phyloP scores from a whole-genome alignment of 2,329 filamentous ascomycete species.

The Fusarium poae region DNA sequence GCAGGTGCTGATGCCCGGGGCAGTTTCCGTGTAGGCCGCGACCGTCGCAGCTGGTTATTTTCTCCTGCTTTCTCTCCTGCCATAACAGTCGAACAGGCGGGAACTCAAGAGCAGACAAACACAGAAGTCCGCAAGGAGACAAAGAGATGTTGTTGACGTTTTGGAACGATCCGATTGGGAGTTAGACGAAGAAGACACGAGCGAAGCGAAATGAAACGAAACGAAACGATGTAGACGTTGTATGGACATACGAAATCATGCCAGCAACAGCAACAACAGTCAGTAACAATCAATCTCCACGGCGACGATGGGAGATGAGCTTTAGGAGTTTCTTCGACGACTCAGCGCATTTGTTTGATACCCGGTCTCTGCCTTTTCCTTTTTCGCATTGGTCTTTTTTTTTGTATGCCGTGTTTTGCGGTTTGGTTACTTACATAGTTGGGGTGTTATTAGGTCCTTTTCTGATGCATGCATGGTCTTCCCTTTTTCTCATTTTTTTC shows the following conservation, averaged over 20 bases:
- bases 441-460: conserved; percentile 28
- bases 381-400: conserved; percentile 25
- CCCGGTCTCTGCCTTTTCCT: conserved; percentile 36
- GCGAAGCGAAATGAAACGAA: conserved; percentile 9
- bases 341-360: conserved; percentile 47
- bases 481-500: background rate
- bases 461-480: conserved; percentile 15
- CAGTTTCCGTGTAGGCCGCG: conserved; percentile 70
- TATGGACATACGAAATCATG: conserved; percentile 14
- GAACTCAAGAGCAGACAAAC: conserved; percentile 49
- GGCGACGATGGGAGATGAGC: conserved; percentile 21
- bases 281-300: conserved; percentile 19
- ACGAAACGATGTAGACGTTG: conserved; percentile 27
- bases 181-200: conserved; percentile 8
- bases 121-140: conserved; percentile 45
- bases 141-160: conserved; percentile 51
- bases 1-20: conserved; percentile 61
- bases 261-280: conserved; percentile 12
- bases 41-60: conserved; percentile 71
- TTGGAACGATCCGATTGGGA: background rate
- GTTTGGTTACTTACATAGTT: conserved; percentile 35
- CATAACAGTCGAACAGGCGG: conserved; percentile 62
- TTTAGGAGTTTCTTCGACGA: conserved; percentile 36
- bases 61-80: conserved; percentile 66
- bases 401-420: conserved; percentile 34